Base-by-base conservation (phyloP, 805 yeast species). In the Starmerella gropengiesseri region DNA sequence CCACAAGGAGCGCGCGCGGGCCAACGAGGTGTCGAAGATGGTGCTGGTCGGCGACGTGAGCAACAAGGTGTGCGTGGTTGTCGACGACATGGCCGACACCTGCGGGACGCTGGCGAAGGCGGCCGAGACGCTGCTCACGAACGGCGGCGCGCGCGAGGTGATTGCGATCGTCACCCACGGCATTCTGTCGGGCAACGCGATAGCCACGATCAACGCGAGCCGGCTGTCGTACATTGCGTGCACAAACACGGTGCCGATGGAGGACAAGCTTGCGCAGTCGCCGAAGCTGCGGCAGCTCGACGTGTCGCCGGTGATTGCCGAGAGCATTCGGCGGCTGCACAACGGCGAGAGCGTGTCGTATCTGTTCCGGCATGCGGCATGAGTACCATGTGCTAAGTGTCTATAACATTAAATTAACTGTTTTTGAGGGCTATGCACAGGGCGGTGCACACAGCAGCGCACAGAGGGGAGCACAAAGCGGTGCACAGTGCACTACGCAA, bases 41-140 rank as follows among this genome's bases (percentile, higher is more conserved):
- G 95, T 91, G 27, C 70, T 91, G 30, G 98, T 91, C 31, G 98
- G 98, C 50, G 96, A 89, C 62, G 98, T 91, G 30, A 66, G 75
- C 2, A 76, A 78, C 48, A 86, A 86, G 62, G 74, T 80, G 4
- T 89, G 97, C 64, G 71, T 91, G 25, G 67, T 91, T 51, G 84
- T 91, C 22, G 98, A 91, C 63, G 98, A 91, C 60, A 91, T 91
- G 94, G 97, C 97, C 29, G 98, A 91, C 60, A 91, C 98, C 3
- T 91, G 97, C 64, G 98, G 98, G 31, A 91, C 98, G 2, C 68
- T 91, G 52, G 93, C 84, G 50, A 91, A 89, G 64, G 97, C 97
- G 2, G 91, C 95, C 12, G 94, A 89, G 46, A 77, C 89, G 5
- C 66, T 91, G 46, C 65, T 86, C 53, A 79, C 74, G 27, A 77